Base-by-base conservation (phyloP, 768 basidiomycete species). In the Mycena alexandri region DNA sequence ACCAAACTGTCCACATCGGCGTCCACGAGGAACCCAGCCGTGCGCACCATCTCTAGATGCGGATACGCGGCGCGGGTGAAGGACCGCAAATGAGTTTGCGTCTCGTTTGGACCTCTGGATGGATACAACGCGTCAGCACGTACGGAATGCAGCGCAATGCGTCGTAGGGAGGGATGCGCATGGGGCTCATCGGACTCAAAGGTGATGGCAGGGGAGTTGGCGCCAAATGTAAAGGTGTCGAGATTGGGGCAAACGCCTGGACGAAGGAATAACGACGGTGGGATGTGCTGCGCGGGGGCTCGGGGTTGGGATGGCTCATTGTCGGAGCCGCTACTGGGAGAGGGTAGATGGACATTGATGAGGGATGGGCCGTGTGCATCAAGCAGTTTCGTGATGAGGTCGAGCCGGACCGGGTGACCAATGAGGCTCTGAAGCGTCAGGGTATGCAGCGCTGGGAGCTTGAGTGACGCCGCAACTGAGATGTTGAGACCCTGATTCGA, bases 1-100 rank as follows among this genome's bases (percentile, higher is more conserved):
- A 83, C 79, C 54, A 82, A 66, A 44, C 67, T 70, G 71, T 86
- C 83, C 63, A 78, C 74, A 57, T 83, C 79, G 21, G 85, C 79
- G 24, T 84, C 85, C 21, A 84, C 84, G 47, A 85, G 72, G 72
- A 83, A 85, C 3, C 81, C 84, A 16, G 85, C 78, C 22, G 83
- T 86, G 65, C 84, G 81, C 29, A 87, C 78, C 38, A 81, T 73
- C 72, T 86, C 83, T 33, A 87, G 76, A 54, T 72, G 76, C 22
- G 86, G 86, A 71, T 83, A 86, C 58, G 79, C 77, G 43, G 75
- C 76, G 46, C 77, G 73, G 55, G 76, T 83, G 71, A 86, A 80
- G 17, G 83, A 80, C 69, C 79, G 74, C 25, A 86, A 77, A 72
- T 86, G 85, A 9, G 62, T 64, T 57, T 68, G 67, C 11, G 67